Conservation (phyloP, 495 filamentous ascomycete species). For the Hapsidospora chrysogenum region DNA sequence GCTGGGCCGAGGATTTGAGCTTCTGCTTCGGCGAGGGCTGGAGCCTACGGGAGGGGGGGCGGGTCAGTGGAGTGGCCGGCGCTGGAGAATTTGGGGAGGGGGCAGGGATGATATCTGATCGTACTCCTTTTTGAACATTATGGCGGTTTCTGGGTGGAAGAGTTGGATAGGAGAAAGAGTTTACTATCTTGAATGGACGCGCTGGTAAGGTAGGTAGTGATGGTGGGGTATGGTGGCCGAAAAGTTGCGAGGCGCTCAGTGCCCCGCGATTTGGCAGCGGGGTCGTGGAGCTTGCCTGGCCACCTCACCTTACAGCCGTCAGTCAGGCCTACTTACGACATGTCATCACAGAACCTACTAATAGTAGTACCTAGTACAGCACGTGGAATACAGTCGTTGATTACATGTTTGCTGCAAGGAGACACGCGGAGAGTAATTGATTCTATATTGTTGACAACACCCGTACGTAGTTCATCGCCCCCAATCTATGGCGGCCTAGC, state of each 20-base stretch:
- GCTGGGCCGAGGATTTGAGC: slow-evolving; percentile 92
- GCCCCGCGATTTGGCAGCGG: neutral
- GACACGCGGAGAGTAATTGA: no score
- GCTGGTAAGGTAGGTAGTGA: neutral
- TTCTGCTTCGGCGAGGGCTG: slow-evolving; percentile 71
- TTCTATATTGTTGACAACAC: no score
- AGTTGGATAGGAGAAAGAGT: no score
- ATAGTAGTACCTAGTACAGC: no score
- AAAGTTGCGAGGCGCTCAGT: neutral
- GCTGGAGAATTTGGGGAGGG: slow-evolving; percentile 5
- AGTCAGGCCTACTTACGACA: no score
- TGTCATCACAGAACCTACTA: no score
- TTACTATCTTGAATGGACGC: no score
- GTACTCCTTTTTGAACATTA: slow-evolving; percentile 90
- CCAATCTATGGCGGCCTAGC: slow-evolving; percentile 20
- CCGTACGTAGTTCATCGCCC: no score
- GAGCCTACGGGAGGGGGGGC: slow-evolving; percentile 52
- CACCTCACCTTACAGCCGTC: no score
- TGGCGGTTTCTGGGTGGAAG: slow-evolving; percentile 17
- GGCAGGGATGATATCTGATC: slow-evolving; percentile 5
- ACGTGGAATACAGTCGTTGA: no score
- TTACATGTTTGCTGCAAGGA: no score
- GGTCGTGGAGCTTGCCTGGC: no score
- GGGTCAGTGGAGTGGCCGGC: neutral
- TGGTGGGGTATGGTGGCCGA: neutral